Conservation (phyloP, 352 stramenopile genomes). For the Bremia lactucae region DNA sequence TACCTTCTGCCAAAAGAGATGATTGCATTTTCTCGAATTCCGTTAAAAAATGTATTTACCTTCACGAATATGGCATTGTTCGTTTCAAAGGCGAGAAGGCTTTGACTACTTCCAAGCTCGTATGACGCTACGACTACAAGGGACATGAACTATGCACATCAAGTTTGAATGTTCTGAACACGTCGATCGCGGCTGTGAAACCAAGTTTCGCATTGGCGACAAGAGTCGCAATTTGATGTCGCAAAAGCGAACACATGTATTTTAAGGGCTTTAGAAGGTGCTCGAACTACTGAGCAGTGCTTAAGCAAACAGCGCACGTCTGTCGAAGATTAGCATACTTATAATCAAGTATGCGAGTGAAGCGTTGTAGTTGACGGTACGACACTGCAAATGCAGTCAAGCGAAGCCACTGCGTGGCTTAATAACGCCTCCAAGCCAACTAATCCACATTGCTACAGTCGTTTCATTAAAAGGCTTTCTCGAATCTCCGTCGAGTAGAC, state of each 20-base stretch:
- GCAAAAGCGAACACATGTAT: slow-evolving; percentile 24
- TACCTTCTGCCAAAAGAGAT: slow-evolving; percentile 43
- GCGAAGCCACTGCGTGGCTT: slow-evolving; percentile 30
- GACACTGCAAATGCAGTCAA: not conserved
- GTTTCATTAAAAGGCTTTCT: slow-evolving; percentile 37
- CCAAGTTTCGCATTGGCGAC: slow-evolving; percentile 41
- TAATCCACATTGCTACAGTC: slow-evolving; percentile 41
- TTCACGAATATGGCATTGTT: slow-evolving; percentile 23
- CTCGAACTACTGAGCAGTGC: not conserved
- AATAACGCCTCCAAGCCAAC: slow-evolving; percentile 30
- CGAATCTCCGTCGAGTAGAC: too few relatives aligned
- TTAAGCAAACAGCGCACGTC: not conserved
- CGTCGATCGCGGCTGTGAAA: slow-evolving; percentile 42
- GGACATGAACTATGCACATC: slow-evolving; percentile 26
- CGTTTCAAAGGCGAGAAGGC: slow-evolving; percentile 25
- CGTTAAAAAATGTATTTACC: slow-evolving; percentile 15
- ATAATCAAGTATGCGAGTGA: not conserved
- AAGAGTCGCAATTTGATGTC: slow-evolving; percentile 41
- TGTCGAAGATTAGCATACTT: not conserved
- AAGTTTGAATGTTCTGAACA: slow-evolving; percentile 39
- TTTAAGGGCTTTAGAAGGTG: slow-evolving; percentile 15
- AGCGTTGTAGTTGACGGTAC: not conserved
- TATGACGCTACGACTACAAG: slow-evolving; percentile 36
- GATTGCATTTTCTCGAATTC: slow-evolving; percentile 40
- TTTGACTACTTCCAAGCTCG: slow-evolving; percentile 38